Base-by-base conservation (phyloP, 1,284 basidiomycete genomes). In the Vanrija pseudolonga region DNA sequence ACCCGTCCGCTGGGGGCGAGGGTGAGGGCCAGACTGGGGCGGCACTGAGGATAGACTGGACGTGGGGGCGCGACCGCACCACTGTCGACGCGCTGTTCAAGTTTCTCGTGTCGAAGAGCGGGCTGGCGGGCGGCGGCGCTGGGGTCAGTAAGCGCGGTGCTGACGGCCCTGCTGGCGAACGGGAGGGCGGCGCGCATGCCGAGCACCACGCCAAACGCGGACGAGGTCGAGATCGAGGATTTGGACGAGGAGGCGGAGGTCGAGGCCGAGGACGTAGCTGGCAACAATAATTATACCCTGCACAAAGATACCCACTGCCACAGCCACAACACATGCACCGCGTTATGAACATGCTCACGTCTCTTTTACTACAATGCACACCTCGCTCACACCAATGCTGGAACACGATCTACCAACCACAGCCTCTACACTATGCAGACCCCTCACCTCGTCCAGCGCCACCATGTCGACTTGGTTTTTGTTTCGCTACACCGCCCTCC, bases 41-140 rank as follows among this genome's bases (percentile, higher is more conserved):
- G 14, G 20, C 24, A 1, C 42, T 87, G 6, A 72, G 79, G 50
- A 81, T 83, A 55, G 78, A 82, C 24, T 90, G 88, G 88, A 63
- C 84, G 11, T 78, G 77, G 53, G 90, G 89, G 0, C 67, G 59
- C 20, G 84, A 89, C 37, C 68, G 86, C 36, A 64, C 63, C 0
- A 49, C 85, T 39, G 85, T 88, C 43, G 87, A 90, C 64, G 83
- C 83, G 39, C 85, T 92, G 57, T 81, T 81, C 66, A 83, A 81
- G 60, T 85, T 85, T 72, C 66, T 87, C 0, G 64, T 77, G 38
- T 66, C 76, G 41, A 82, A 80, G 62, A 60, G 78, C 6, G 65
- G 57, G 6, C 40, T 69, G 12, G 32, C 32, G 32, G 32, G 32
- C 11, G 32, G 48, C 50, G 59, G n/a, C 32, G 47, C 14, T 36